Percentiles rank a stretch among this genome's conserved stretches.
Conservation (phyloP, 768 basidiomycete species). For the Omphalotus guepiniiformis region DNA sequence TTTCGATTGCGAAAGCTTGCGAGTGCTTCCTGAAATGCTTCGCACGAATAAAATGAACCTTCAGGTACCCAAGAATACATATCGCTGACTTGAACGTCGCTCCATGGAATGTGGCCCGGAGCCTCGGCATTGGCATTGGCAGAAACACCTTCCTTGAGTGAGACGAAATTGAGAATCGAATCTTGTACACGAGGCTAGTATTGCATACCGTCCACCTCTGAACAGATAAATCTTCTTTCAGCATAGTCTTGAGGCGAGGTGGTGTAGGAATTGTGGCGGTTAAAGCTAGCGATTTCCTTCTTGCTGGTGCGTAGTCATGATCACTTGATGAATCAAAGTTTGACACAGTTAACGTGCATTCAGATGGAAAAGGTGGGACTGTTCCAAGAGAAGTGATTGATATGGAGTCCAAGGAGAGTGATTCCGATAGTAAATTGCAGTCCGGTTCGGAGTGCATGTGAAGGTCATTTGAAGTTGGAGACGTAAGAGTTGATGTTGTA, state of each 20-base stretch:
- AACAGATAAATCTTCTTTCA: slow-evolving; percentile 35
- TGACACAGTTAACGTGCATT: slow-evolving; percentile 21
- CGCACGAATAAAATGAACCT: slow-evolving; percentile 34
- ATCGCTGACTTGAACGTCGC: slow-evolving; percentile 16
- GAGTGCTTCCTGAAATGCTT: slow-evolving; percentile 23
- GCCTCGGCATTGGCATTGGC: slow-evolving; percentile 24
- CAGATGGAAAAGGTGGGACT: slow-evolving; percentile 26
- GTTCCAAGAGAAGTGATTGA: slow-evolving; percentile 21
- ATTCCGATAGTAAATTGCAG: slow-evolving; percentile 20
- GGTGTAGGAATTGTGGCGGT: slow-evolving; percentile 32
- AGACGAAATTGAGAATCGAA: slow-evolving; percentile 1
- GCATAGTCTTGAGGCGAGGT: slow-evolving; percentile 33
- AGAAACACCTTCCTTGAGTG: slow-evolving; percentile 9
- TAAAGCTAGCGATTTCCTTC: slow-evolving; percentile 8
- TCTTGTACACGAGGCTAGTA: background rate
- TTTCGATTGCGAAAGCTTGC: slow-evolving; percentile 11
- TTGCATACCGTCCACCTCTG: slow-evolving; percentile 37
- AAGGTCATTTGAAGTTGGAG: background rate
- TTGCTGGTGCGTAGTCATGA: slow-evolving; percentile 5
- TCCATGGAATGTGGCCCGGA: slow-evolving; percentile 40
- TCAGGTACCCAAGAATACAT: slow-evolving; percentile 32
- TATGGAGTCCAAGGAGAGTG: slow-evolving; percentile 31
- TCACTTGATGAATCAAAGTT: slow-evolving; percentile 27
- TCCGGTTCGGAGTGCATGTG: slow-evolving; percentile 12
- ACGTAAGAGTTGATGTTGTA: background rate